phyloP scores from a whole-genome alignment of 495 filamentous ascomycete genomes.

The Trichocladium antarcticum region DNA sequence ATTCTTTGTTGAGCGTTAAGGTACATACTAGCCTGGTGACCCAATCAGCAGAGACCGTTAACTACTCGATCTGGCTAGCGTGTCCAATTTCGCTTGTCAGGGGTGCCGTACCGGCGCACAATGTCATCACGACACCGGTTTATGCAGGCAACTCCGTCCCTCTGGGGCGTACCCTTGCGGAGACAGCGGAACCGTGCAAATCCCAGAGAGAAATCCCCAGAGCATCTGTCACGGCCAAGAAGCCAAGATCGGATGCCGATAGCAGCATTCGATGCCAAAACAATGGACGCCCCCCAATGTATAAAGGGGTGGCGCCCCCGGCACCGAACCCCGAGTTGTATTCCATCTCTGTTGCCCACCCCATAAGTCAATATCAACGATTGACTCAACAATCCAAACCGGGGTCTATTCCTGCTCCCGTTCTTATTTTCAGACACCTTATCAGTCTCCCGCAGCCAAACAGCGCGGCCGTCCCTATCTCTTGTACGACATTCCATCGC shows the following conservation, averaged over 20 bases:
- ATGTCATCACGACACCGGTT: slow-evolving; percentile 24
- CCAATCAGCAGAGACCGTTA: slow-evolving; percentile 23
- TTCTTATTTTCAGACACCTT: slow-evolving; percentile 19
- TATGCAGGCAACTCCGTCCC: slow-evolving; percentile 13
- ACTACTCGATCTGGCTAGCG: slow-evolving; percentile 23
- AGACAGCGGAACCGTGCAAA: slow-evolving; percentile 10
- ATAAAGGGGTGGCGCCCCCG: slow-evolving; percentile 13
- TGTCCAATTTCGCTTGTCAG: slow-evolving; percentile 17
- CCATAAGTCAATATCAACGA: slow-evolving; percentile 2
- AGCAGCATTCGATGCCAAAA: not conserved
- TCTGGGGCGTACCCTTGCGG: slow-evolving; percentile 7
- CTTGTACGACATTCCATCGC: slow-evolving; percentile 12
- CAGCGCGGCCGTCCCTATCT: slow-evolving; percentile 21
- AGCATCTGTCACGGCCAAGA: slow-evolving; percentile 4
- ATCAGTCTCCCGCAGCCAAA: slow-evolving; percentile 18
- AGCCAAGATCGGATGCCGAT: not conserved
- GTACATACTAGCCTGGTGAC: slow-evolving; percentile 23
- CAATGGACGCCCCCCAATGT: not conserved
- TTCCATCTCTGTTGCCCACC: not conserved
- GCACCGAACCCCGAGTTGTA: not conserved
- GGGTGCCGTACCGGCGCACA: slow-evolving; percentile 14
- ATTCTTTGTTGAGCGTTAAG: slow-evolving; percentile 14
- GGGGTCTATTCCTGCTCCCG: not conserved
- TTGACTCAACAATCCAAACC: not conserved
- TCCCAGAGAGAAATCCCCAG: not conserved